Conservation (phyloP, 805 yeast genomes). For the Wickerhamomyces bovis region DNA sequence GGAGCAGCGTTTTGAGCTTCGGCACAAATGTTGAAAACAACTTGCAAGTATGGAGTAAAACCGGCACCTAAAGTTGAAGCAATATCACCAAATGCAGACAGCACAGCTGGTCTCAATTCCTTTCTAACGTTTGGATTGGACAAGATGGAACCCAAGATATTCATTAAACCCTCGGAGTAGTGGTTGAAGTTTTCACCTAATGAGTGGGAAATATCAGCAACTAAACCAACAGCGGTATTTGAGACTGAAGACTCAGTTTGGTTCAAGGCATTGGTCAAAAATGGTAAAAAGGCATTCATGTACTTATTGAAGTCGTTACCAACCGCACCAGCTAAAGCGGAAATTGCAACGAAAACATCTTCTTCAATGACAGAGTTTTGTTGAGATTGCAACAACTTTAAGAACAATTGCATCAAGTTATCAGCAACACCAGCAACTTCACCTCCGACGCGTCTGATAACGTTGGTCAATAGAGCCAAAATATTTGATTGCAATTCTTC, state of each 20-base stretch:
- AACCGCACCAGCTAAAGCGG: slow-evolving; percentile 81
- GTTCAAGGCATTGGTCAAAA: slow-evolving; percentile 66
- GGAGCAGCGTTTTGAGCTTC: slow-evolving; percentile 58
- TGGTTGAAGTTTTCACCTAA: slow-evolving; percentile 68
- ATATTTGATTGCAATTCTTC: slow-evolving; percentile 82
- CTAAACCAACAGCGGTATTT: slow-evolving; percentile 87
- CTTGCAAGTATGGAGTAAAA: slow-evolving; percentile 70
- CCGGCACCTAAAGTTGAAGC: slow-evolving; percentile 80
- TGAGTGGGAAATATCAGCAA: slow-evolving; percentile 91
- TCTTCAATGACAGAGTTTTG: slow-evolving; percentile 79
- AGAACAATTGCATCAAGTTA: slow-evolving; percentile 74
- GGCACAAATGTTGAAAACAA: slow-evolving; percentile 72
- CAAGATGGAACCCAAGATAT: slow-evolving; percentile 68
- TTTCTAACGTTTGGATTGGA: slow-evolving; percentile 62
- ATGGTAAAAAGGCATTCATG: slow-evolving; percentile 80
- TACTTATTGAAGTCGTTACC: slow-evolving; percentile 68
- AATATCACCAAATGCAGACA: slow-evolving; percentile 93
- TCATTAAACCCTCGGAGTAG: slow-evolving; percentile 78
- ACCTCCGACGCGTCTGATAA: slow-evolving; percentile 57
- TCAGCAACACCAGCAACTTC: slow-evolving; percentile 70
- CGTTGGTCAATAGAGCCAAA: slow-evolving; percentile 20
- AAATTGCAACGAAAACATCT: slow-evolving; percentile 86
- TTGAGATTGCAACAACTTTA: slow-evolving; percentile 59
- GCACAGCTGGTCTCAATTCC: slow-evolving; percentile 79
- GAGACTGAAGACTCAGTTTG: slow-evolving; percentile 82